phyloP scores from a whole-genome alignment of 2,329 filamentous ascomycete species.

The Alternaria arborescens region DNA sequence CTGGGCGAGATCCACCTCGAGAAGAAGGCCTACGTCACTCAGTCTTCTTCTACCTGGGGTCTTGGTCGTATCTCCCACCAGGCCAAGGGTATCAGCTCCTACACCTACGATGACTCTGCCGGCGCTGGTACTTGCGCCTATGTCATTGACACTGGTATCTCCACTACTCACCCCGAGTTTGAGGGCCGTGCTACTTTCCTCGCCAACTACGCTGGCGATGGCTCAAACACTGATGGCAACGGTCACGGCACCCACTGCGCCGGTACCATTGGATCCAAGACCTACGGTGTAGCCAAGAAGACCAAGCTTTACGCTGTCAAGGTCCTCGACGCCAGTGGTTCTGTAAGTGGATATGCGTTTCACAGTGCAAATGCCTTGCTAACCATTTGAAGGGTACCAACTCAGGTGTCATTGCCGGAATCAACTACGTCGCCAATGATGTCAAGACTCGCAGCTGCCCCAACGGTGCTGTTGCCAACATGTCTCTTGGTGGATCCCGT shows the following conservation, averaged over 20 bases:
- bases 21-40: conserved; percentile 50
- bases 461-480: conserved; percentile 49
- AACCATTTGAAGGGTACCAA: conserved; percentile 47
- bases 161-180: conserved; percentile 59
- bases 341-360: conserved; percentile 34
- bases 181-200: conserved; percentile 52
- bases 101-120: conserved; percentile 52
- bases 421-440: conserved; percentile 49
- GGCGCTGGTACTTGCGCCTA: conserved; percentile 61
- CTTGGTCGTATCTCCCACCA: conserved; percentile 53
- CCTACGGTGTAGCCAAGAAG: conserved; percentile 52
- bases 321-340: conserved; percentile 48
- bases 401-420: conserved; percentile 52
- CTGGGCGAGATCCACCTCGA: conserved; percentile 32
- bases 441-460: conserved; percentile 46
- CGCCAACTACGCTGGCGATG: conserved; percentile 50
- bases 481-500: conserved; percentile 53
- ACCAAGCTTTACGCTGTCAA: conserved; percentile 53
- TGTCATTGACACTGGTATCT: conserved; percentile 72
- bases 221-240: conserved; percentile 48
- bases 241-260: conserved; percentile 53
- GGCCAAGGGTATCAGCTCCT: conserved; percentile 40
- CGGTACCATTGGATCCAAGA: conserved; percentile 49
- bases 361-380: conserved; percentile 14
- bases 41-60: conserved; percentile 53